These are phyloP conservation scores for Lachancea meyersii DNA, from an alignment of 805 yeast species.

Conservation along the genomic window DNA sequence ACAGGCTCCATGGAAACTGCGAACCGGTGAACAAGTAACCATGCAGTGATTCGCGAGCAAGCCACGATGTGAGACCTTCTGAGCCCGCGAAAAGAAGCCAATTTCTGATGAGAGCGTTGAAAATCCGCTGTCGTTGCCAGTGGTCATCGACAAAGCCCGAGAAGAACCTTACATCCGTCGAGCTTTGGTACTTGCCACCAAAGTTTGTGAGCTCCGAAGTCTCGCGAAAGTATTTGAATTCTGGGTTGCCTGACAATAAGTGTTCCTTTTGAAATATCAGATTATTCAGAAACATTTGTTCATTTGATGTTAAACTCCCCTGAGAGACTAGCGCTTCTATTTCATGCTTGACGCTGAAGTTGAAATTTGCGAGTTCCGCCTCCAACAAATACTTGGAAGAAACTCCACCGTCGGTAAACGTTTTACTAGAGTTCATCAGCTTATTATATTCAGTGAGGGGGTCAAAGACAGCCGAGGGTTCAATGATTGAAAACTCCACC, in stretches of 20 bases:
- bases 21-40: constrained; percentile 60
- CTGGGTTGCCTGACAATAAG: neutral
- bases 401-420: neutral
- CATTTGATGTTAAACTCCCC: neutral
- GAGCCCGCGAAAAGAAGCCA: constrained; percentile 48
- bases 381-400: neutral
- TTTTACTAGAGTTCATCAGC: neutral
- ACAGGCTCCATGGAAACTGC: constrained; percentile 56
- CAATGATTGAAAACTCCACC: no score
- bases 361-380: neutral
- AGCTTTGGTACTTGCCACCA: constrained; percentile 1
- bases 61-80: constrained; percentile 46
- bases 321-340: neutral
- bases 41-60: constrained; percentile 57
- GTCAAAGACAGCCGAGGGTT: constrained; percentile 5
- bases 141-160: neutral
- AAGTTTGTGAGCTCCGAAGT: neutral
- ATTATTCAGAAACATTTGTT: neutral
- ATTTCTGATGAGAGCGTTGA: constrained; percentile 46
- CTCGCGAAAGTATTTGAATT: constrained; percentile 4
- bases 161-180: constrained; percentile 7
- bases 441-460: neutral
- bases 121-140: constrained; percentile 23
- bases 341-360: neutral
- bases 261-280: neutral